These are phyloP conservation scores for Isabelozyma heimii DNA, from an alignment of 805 yeast genomes.

Conservation along the genomic window DNA sequence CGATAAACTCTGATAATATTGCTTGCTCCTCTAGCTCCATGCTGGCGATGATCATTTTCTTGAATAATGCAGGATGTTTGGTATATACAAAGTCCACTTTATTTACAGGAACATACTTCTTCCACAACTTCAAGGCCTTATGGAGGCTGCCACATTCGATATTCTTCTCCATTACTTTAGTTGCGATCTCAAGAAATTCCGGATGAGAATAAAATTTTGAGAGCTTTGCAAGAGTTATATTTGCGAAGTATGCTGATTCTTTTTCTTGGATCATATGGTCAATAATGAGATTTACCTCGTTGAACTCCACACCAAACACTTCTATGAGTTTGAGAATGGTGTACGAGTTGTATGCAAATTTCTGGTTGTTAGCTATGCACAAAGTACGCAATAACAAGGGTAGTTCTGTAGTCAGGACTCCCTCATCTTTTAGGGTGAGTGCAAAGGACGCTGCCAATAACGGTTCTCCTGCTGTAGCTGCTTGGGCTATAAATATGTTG, in stretches of 20 bases:
- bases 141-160: neutral
- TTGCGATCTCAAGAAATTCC: neutral
- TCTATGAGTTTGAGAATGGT: slow-evolving; percentile 9
- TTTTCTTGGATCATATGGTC: neutral
- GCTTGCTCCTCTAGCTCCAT: neutral
- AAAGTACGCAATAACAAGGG: slow-evolving; percentile 9
- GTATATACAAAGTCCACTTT: neutral
- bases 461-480: slow-evolving; percentile 18
- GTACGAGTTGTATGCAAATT: slow-evolving; percentile 7
- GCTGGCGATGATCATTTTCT: neutral
- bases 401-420: neutral
- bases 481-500: slow-evolving; percentile 12
- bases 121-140: neutral
- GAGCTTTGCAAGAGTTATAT: slow-evolving; percentile 10
- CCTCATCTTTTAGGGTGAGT: slow-evolving; percentile 5
- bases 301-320: neutral
- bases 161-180: neutral
- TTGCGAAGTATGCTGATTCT: slow-evolving; percentile 14
- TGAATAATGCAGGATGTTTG: neutral
- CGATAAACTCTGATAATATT: neutral
- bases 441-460: slow-evolving; percentile 18
- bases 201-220: neutral
- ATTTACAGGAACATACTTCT: neutral
- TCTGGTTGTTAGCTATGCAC: slow-evolving; percentile 5
- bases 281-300: neutral